Evolutionary conservation across 1,139 yeast genomes (phyloP), one percentile per base, ranked within the genome.

Genomic region (Arxiozyma telluris): DNA sequence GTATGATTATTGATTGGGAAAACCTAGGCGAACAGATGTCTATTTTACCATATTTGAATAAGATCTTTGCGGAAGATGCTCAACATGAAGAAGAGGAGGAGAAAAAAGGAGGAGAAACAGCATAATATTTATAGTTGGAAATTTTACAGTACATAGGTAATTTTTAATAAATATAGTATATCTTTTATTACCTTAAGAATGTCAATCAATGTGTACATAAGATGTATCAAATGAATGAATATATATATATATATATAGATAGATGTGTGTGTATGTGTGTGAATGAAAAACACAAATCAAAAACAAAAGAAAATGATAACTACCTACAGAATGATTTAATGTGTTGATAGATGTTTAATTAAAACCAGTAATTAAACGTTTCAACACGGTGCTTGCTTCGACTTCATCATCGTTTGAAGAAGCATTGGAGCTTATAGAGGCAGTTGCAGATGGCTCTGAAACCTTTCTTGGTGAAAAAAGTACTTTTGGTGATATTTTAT

Each of bases 1-100:
- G 84, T 27, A 80, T 82, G 84, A 73, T 74, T 50, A 71, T 80
- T 17, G 68, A 69, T 48, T 70, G 75, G 53, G 70, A 70, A 4
- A 75, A 76, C 23, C 71, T 83, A 48, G 75, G 74, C 22, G 69
- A 69, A 18, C 75, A 72, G 54, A 50, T 58, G 44, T 41, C 52
- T 1, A 58, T 66, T 11, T 61, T 71, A 47, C 64, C 65, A 7
- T 56, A 59, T 41, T 50, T 72, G 27, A 62, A 64, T 38, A 56
- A 58, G 23, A 64, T 69, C 0, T 71, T 71, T 51, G 55, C 60
- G 1, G 70, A 61, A 41, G 73, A 71, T 42, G 54, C 53, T 4
- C 50, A 58, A 60, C 51, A 44, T 15, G 54, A 59, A 18, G 62
- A 61, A 34, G 59, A 58, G 27, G 65, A 61, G 6, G 56, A 55